Evolutionary conservation across 2,329 filamentous ascomycete genomes (phyloP).

Genomic region (Coniochaeta hoffmannii): DNA sequence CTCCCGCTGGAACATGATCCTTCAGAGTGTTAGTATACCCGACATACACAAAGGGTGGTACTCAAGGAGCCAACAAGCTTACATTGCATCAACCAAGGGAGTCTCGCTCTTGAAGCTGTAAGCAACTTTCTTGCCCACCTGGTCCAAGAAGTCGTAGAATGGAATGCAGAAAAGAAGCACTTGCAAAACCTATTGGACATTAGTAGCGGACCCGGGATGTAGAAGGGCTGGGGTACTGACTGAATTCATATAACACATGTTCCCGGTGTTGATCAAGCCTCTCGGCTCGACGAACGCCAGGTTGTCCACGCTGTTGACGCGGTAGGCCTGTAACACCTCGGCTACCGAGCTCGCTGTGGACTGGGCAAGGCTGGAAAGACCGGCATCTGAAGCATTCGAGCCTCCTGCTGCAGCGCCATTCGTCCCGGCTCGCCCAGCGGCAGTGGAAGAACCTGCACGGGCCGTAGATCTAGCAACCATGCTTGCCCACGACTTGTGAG

Average conservation of each 20-base stretch:
- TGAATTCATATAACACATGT: conserved; percentile 99
- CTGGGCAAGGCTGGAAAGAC: conserved; percentile 31
- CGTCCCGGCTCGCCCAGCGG: conserved; percentile 11
- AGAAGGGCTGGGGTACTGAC: conserved; percentile 45
- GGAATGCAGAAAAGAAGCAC: conserved; percentile 88
- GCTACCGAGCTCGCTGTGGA: conserved; percentile 54
- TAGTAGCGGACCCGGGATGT: conserved; percentile 17
- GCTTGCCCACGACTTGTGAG: conserved; percentile 31
- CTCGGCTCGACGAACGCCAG: conserved; percentile 84
- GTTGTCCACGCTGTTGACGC: conserved; percentile 56
- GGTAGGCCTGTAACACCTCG: conserved; percentile 70
- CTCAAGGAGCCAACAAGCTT: conserved; percentile 27
- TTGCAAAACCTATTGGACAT: conserved; percentile 72
- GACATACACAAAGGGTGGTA: neutral
- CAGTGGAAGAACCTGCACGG: conserved; percentile 12
- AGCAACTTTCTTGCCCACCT: conserved; percentile 72
- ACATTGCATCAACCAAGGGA: conserved; percentile 90
- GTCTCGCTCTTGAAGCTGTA: conserved; percentile 95
- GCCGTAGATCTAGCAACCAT: conserved; percentile 23
- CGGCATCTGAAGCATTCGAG: conserved; percentile 15
- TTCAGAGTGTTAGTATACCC: conserved; percentile 24
- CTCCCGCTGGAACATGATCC: conserved; percentile 94
- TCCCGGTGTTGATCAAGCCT: conserved; percentile 91
- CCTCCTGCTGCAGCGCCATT: conserved; percentile 18
- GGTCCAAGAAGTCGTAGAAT: conserved; percentile 89